Base-by-base conservation (phyloP, 441 rosid species). In the Cnidoscolus chayamansa region DNA sequence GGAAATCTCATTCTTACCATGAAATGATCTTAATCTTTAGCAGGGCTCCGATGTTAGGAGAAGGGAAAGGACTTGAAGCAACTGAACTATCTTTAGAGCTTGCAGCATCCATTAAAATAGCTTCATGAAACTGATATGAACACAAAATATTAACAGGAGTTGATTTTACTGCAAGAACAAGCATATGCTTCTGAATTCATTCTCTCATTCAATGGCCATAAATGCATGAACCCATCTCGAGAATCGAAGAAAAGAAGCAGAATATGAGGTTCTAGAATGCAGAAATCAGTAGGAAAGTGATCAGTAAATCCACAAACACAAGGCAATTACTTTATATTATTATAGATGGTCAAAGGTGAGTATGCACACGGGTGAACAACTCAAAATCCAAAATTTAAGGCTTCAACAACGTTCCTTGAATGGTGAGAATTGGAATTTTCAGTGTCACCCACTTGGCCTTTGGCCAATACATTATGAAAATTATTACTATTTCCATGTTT, bases 11-110 rank as follows among this genome's bases (percentile, higher is more conserved):
- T 37, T 15, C 79, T 63, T 74, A 90, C 92, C 97, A 91, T 74
- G 93, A 87, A 54, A 88, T 83, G 75, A 88, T 78, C 82, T 81
- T 89, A 69, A 89, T 88, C 85, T 87, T 91, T 19, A 91, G 84
- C 66, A 91, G 84, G 68, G 88, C 87, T 49, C 82, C 74, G 59
- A 87, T 66, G 72, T 84, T 89, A 1, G 93, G 94, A 12, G 93
- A 89, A 71, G 84, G 75, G 80, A 86, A 82, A 47, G 92, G 93
- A 76, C 91, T 89, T 3, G 90, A 86, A 53, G 88, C 73, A 15
- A 80, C 80, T 10, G 92, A 86, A 72, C 80, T 77, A 72, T 77
- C 90, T 78, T 83, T 89, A 1, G 87, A 72, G 77, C 88, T 87
- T 32, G 78, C 79, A 73, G 73, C 63, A 69, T 88, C 89, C 97